Percentiles rank a stretch among this genome's conserved stretches.
Conservation (phyloP, 441 rosid genomes). For the Jatropha multifida region DNA sequence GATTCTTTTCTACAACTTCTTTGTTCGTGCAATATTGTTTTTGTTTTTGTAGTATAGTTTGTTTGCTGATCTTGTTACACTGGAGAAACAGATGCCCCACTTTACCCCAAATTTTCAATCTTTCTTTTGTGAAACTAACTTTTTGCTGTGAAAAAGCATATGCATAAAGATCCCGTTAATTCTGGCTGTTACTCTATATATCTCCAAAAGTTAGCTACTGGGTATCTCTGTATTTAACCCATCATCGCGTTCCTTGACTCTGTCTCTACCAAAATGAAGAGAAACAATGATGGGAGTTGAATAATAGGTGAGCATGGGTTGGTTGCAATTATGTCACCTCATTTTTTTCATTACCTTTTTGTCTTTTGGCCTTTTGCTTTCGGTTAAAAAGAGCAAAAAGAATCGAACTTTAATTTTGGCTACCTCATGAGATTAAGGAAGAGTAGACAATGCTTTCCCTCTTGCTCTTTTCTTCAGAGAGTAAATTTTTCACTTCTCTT, state of each 20-base stretch:
- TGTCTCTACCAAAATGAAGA: constrained; percentile 17
- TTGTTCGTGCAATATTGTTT: background rate
- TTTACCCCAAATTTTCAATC: constrained; percentile 25
- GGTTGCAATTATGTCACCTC: constrained; percentile 39
- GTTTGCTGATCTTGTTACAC: constrained; percentile 21
- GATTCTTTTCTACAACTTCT: constrained; percentile 8
- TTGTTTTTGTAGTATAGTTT: constrained; percentile 23
- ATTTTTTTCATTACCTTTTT: constrained; percentile 18
- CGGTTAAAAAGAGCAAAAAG: constrained; percentile 33
- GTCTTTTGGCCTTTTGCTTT: constrained; percentile 25
- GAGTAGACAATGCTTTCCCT: constrained; percentile 54
- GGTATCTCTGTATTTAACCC: constrained; percentile 31
- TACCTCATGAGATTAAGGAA: constrained; percentile 51
- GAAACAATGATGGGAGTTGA: constrained; percentile 50
- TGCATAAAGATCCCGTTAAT: constrained; percentile 47
- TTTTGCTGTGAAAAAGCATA: constrained; percentile 35
- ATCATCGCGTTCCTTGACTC: constrained; percentile 39
- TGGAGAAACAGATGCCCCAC: constrained; percentile 23
- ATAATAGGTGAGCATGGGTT: constrained; percentile 41
- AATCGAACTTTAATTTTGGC: constrained; percentile 35
- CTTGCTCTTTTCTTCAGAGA: constrained; percentile 57
- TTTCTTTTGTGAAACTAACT: constrained; percentile 8
- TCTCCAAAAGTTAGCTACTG: constrained; percentile 32
- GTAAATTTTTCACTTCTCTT: constrained; percentile 32
- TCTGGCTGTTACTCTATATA: constrained; percentile 47